Evolutionary conservation across 805 yeast genomes (phyloP), one percentile per base, ranked within the genome.

Genomic region (Cyberlindnera bimundalis): DNA sequence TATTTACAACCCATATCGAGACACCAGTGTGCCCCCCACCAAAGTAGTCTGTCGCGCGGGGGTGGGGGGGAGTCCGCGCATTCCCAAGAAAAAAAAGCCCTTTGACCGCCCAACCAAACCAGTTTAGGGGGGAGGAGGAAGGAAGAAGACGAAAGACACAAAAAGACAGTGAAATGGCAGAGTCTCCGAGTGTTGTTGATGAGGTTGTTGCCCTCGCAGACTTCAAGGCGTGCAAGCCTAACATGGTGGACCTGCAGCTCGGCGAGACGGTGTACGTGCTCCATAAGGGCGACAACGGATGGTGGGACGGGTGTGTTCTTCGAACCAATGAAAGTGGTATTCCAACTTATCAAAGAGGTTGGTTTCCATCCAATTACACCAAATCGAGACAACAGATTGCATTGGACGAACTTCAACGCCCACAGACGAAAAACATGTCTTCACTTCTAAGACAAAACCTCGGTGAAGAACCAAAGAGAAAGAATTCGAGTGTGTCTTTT

Each of bases 291-390:
- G 75, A 73, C 29, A 59, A 78, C 3, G 85, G 88, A 2, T 88
- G 96, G 96, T 86, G 95, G 93, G 96, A 88, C 59, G 96, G 96
- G 10, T 69, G 82, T 14, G 49, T 67, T 27, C 36, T 52, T 43
- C 40, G 52, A 43, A 46, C 48, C 9, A 60, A 56, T 5, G 59
- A 64, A 6, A 25, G 18, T 23, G 19, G 25, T 11, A 8, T 8
- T 6, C 5, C 31, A 14, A 12, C 19, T 19, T 29, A 29, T 24
- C 53, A 58, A 29, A 70, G 95, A 55, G 96, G 96, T 51, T 88
- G 96, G 96, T 85, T 88, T 65, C 95, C 96, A 14, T 74, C 74
- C 35, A 75, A 73, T 43, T 81, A 73, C 60, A 78, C 79, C 20
- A 40, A 33, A 30, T 18, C 35, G 15, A 29, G 47, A 25, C 34